Evolutionary conservation across 2,329 filamentous ascomycete species (phyloP), one percentile per base, ranked within the genome.

Genomic region (Fulvia fulva): DNA sequence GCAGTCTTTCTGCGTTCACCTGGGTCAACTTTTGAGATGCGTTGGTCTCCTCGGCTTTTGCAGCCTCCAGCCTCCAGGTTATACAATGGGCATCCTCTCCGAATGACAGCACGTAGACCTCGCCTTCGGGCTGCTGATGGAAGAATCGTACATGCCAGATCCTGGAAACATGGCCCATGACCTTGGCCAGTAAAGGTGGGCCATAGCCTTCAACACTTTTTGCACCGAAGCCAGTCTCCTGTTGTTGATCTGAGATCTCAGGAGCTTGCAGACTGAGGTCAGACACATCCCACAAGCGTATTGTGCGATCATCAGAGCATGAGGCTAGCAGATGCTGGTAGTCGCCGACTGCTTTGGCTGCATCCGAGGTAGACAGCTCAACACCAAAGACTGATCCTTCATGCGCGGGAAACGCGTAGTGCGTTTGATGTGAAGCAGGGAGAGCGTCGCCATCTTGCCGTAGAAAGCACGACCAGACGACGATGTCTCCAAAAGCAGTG

Each of bases 311-410:
- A 70, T 99, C 94, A 69, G 93, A 97, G 71, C 94, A 99, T 67
- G 90, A 97, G 14, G 88, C 89, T 32, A 99, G 79, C n/a, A 96
- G 73, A 53, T 89, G 80, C 25, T 77, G 16, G 61, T 66, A 14
- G 75, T 71, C 1, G 71, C 61, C 22, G 75, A 64, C 6, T 62
- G 60, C 21, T 87, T 73, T 64, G 76, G 55, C 55, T 21, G 54
- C 19, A 1, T 49, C 54, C 4, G 34, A 70, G 0, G 81, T 76
- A 0, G 91, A 96, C 34, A 97, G 88, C 30, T 86, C 81, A 2
- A 99, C 89, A 1, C 91, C 92, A 65, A 97, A 99, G 26, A 99
- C 88, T 0, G 93, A 97, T 0, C 94, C 94, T 68, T 97, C 91
- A 68, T 99, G 94, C 0, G 84, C 85, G 8, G 79, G 78, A 67